A percentile compares a stretch with the other conserved stretches of the same genome.
phyloP scores from a whole-genome alignment of 306 rosid species.

The Trichosanthes truncata region DNA sequence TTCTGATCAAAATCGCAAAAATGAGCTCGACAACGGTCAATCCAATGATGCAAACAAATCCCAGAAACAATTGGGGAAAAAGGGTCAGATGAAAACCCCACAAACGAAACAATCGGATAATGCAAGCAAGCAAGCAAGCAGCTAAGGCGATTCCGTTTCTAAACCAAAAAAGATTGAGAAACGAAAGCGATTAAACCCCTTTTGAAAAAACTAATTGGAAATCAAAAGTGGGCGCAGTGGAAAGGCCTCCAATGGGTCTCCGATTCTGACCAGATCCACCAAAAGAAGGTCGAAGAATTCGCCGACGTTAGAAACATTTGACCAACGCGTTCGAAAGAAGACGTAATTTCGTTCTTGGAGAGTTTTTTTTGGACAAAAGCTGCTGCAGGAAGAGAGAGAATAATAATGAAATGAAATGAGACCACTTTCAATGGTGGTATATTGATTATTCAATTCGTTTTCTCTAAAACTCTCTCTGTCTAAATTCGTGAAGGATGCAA shows the following conservation, averaged over 20 bases:
- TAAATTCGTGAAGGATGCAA: not conserved
- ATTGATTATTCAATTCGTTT: not conserved
- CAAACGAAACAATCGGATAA: not conserved
- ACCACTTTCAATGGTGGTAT: not conserved
- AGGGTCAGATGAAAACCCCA: slow-evolving; percentile 16
- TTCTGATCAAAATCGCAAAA: slow-evolving; percentile 18
- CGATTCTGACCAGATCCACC: slow-evolving; percentile 43
- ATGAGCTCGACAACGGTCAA: not conserved
- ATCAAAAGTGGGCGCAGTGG: slow-evolving; percentile 12
- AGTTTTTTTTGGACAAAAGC: not conserved
- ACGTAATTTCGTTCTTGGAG: not conserved
- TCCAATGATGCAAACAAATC: slow-evolving; percentile 14
- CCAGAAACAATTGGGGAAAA: slow-evolving; percentile 6
- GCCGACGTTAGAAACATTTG: slow-evolving; percentile 2
- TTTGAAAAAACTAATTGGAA: not conserved
- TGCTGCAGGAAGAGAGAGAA: not conserved
- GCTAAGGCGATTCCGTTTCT: slow-evolving; percentile 14
- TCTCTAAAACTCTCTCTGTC: not conserved
- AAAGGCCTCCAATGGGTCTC: slow-evolving; percentile 11
- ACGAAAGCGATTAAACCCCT: not conserved
- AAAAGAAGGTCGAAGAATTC: slow-evolving; percentile 19
- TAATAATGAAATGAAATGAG: not conserved
- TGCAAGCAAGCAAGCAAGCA: not conserved
- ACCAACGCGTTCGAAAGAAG: slow-evolving; percentile 6
- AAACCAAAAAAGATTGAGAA: slow-evolving; percentile 1